Base-by-base conservation (phyloP, 129 eudicot genomes). In the Flaveria brownii region DNA sequence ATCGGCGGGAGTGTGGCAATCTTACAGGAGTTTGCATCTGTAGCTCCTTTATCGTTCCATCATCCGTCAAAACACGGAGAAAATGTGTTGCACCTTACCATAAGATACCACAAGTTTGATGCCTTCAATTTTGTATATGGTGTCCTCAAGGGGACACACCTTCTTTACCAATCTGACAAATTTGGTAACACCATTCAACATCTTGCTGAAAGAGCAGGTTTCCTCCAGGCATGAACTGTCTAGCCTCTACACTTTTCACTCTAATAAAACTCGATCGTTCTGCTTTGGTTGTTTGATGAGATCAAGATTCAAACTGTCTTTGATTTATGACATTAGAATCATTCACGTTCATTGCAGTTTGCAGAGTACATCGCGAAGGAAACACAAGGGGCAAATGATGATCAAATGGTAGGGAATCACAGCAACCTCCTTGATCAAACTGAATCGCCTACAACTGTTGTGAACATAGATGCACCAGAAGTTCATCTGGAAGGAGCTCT, bases 1-100 rank as follows among this genome's bases (percentile, higher is more conserved):
- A 80, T 80, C 28, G 42, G 54, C 47, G 83, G 83, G 16, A 55
- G 52, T 22, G n/a, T 54, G 1, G 49, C 60, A 5, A 73, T 80
- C 75, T n/a, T 80, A 17, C 56, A 73, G 9, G 83, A 80, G 69
- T 80, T 80, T 68, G 57, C 66, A 72, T 64, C 65, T n/a, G 22
- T 9, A n/a, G 78, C 49, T 80, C 83, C 79, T 56, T 49, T 14
- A 15, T 80, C 83, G 45, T 80, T 80, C 17, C 70, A 73, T 20
- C 9, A 72, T 80, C 28, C 9, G 23, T 49, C 83, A n/a, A 60
- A 73, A 80, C 42, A 72, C 4, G 75, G 83, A 65, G 83, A 72
- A 12, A 80, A 67, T 10, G 60, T 65, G 16, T 80, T 72, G 20
- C 83, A 73, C 65, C 83, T 80, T 33, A 41, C 74, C 55, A 12